Conservation (phyloP, 495 filamentous ascomycete species). For the Talaromyces ruber region DNA sequence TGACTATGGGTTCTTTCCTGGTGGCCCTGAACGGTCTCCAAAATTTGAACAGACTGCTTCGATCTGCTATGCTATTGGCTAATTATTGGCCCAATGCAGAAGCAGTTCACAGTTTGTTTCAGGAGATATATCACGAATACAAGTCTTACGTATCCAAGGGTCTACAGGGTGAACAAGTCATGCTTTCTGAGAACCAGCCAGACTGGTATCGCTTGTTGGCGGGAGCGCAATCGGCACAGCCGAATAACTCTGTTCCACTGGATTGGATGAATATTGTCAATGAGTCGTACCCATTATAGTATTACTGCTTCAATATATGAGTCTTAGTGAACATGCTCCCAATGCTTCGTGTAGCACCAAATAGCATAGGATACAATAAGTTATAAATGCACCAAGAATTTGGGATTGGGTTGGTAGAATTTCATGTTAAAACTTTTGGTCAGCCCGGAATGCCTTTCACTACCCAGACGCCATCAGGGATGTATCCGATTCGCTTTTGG, state of each 20-base stretch:
- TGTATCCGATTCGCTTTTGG: too few species aligned
- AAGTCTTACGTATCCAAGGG: neutral
- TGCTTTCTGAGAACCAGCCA: neutral
- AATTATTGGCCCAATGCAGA: slow-evolving; percentile 13
- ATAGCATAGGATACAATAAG: neutral
- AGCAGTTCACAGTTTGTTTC: slow-evolving; percentile 10
- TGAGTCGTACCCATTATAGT: neutral
- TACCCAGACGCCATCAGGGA: neutral
- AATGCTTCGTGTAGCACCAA: neutral
- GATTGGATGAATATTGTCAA: neutral
- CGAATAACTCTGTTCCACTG: neutral
- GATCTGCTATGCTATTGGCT: neutral
- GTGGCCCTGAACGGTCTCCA: neutral
- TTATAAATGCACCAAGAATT: neutral
- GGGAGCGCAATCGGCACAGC: neutral
- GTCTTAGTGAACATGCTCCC: neutral
- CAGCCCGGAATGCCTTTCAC: neutral
- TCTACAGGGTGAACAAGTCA: neutral
- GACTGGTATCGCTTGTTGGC: neutral
- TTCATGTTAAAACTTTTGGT: neutral
- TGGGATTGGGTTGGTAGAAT: neutral
- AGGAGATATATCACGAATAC: neutral
- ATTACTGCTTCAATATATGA: neutral
- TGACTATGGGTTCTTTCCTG: neutral
- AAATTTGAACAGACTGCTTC: neutral